phyloP scores from a whole-genome alignment of 192 early-diverging fungal genomes.

The Cladochytrium replicatum region DNA sequence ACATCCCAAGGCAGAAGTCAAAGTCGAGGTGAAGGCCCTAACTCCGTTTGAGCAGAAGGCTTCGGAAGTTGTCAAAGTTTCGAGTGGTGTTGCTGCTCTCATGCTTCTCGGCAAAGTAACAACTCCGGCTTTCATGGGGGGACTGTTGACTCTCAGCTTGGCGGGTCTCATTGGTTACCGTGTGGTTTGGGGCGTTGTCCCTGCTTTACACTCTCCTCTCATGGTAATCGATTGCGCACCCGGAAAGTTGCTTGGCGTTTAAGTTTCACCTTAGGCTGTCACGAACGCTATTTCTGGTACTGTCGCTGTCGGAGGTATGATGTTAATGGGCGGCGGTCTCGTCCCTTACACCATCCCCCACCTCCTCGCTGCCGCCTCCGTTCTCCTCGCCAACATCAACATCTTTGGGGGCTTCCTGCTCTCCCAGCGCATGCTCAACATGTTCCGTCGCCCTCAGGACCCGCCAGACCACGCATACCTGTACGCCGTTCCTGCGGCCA shows the following conservation, averaged over 20 bases:
- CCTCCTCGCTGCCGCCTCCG: conserved; percentile 21
- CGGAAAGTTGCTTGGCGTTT: no score
- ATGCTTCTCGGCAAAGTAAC: conserved; percentile 18
- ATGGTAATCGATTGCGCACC: no score
- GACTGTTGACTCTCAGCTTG: conserved; percentile 16
- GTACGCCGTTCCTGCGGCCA: conserved; percentile 16
- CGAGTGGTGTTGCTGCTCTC: conserved; percentile 2
- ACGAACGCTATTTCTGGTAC: conserved; percentile 31
- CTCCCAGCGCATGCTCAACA: conserved; percentile 26
- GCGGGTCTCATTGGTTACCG: conserved; percentile 27
- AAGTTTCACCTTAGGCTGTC: no score
- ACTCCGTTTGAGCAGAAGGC: conserved; percentile 18
- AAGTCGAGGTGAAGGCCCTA: conserved; percentile 9
- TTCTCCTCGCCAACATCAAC: conserved; percentile 26
- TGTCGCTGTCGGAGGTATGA: conserved; percentile 29
- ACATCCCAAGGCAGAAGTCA: background rate
- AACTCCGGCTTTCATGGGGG: conserved; percentile 11
- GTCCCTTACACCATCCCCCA: conserved; percentile 18
- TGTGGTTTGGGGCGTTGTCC: conserved; percentile 27
- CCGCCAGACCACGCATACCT: conserved; percentile 27
- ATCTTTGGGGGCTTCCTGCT: conserved; percentile 27
- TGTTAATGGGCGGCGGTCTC: conserved; percentile 23
- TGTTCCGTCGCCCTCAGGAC: conserved; percentile 25
- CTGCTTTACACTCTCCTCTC: conserved; percentile 26
- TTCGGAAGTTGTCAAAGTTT: conserved; percentile 15